Conservation (phyloP, 202 grass and related monocot species). For the Cymbopogon flexuosus region DNA sequence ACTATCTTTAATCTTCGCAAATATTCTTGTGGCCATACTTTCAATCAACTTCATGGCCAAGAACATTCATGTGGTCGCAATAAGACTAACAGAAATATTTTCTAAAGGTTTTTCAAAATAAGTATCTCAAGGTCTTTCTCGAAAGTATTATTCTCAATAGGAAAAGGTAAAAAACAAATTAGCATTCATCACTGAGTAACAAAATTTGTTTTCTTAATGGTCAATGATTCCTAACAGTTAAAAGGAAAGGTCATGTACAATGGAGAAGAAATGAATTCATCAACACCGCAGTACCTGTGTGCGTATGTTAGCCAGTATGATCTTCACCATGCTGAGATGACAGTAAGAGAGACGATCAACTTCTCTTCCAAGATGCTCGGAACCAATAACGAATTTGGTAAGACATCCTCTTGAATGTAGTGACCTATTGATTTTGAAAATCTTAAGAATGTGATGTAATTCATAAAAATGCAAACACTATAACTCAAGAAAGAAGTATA, state of each 20-base stretch:
- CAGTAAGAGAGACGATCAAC: slow-evolving; percentile 76
- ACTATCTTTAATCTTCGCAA: too few relatives aligned
- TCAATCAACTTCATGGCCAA: too few relatives aligned
- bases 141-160: too few relatives aligned
- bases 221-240: slow-evolving; percentile 36
- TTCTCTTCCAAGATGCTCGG: slow-evolving; percentile 72
- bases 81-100: too few relatives aligned
- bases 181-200: too few relatives aligned
- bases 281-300: slow-evolving; percentile 49
- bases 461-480: slow-evolving; percentile 1
- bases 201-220: too few relatives aligned
- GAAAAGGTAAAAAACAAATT: too few relatives aligned
- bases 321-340: slow-evolving; percentile 96
- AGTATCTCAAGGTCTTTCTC: too few relatives aligned
- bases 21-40: too few relatives aligned
- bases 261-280: slow-evolving; percentile 52
- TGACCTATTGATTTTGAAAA: not conserved
- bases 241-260: slow-evolving; percentile 40
- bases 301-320: slow-evolving; percentile 88
- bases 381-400: slow-evolving; percentile 76
- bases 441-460: not conserved
- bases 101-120: too few relatives aligned
- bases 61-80: too few relatives aligned
- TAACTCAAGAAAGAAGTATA: slow-evolving; percentile 20
- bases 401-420: slow-evolving; percentile 14